A percentile compares a stretch with the other conserved stretches of the same genome.
Conservation (phyloP, 2,329 filamentous ascomycete genomes). For the Cladophialophora carrionii region DNA sequence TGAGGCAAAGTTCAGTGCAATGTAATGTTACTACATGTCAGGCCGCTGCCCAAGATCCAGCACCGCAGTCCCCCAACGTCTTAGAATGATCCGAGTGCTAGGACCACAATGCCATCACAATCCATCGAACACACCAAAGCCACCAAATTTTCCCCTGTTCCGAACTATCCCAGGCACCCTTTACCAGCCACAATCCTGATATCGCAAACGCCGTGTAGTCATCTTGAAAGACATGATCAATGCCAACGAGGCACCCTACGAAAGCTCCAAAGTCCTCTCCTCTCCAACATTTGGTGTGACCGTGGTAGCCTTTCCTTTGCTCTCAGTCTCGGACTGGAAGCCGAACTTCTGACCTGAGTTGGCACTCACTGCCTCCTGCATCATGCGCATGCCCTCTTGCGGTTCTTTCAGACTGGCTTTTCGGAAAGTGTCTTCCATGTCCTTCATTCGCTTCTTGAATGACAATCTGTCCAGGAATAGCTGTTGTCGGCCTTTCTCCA, state of each 20-base stretch:
- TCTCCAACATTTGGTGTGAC: background rate
- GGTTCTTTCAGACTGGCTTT: constrained; percentile 49
- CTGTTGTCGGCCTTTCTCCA: constrained; percentile 89
- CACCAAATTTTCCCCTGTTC: background rate
- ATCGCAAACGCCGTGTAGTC: background rate
- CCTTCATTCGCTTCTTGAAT: constrained; percentile 83
- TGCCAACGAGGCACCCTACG: background rate
- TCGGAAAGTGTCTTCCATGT: constrained; percentile 73
- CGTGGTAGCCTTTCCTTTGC: constrained; percentile 1
- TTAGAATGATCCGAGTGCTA: background rate
- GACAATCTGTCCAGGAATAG: constrained; percentile 88
- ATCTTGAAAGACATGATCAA: background rate
- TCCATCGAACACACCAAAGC: background rate
- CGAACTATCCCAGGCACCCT: background rate
- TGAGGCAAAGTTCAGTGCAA: background rate
- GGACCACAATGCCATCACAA: background rate
- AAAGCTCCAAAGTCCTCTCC: constrained; percentile 4
- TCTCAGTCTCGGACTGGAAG: constrained; percentile 23
- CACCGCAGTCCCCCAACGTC: background rate
- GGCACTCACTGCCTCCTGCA: constrained; percentile 31
- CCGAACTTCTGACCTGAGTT: constrained; percentile 28
- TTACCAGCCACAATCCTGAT: background rate
- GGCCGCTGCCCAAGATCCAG: background rate
- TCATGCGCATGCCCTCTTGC: constrained; percentile 44
- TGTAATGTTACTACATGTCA: background rate